A percentile compares a stretch with the other conserved stretches of the same genome.
Evolutionary conservation across 805 yeast genomes (phyloP).

Genomic region (Barnettozyma populi): DNA sequence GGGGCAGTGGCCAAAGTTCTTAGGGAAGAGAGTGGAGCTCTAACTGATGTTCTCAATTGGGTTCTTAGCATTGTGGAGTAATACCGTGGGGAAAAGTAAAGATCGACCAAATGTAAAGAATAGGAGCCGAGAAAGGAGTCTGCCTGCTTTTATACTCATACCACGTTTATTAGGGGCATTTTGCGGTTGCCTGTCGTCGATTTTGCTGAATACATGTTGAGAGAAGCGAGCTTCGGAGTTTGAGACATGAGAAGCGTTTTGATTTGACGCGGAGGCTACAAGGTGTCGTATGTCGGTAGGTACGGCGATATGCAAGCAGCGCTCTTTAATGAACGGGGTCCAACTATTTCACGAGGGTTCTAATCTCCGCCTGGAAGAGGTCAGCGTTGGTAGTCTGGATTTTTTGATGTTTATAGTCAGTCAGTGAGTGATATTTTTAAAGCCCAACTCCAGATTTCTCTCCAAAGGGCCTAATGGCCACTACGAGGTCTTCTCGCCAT

Average conservation of each 20-base stretch:
- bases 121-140: not conserved
- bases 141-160: not conserved
- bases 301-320: not conserved
- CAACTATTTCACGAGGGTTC: not conserved
- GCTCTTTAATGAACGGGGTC: not conserved
- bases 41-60: conserved; percentile 21
- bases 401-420: no score
- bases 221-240: conserved; percentile 2
- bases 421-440: no score
- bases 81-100: not conserved
- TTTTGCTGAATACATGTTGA: not conserved
- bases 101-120: not conserved
- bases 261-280: not conserved
- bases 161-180: not conserved
- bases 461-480: no score
- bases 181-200: not conserved
- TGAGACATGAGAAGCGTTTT: not conserved
- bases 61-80: conserved; percentile 14
- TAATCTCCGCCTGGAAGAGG: not conserved
- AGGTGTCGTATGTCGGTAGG: not conserved
- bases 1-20: conserved; percentile 9
- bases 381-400: not conserved
- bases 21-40: conserved; percentile 8
- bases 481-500: no score
- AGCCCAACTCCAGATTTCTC: no score